Percentiles rank a stretch among this genome's conserved stretches.
Conservation (phyloP, 805 yeast species). For the Yarrowia keelungensis region DNA sequence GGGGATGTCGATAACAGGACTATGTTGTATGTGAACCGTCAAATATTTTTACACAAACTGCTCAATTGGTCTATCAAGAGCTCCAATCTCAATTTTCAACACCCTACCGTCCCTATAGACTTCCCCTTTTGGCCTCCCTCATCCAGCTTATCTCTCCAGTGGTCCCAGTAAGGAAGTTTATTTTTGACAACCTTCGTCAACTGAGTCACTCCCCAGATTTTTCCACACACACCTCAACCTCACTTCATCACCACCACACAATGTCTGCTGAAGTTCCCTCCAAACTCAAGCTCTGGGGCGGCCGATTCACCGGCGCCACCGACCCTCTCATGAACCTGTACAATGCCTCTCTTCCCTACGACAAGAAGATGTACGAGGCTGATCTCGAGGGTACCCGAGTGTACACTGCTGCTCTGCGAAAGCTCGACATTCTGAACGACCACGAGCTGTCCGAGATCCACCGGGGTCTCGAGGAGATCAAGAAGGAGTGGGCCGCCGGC, state of each 20-base stretch:
- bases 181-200: constrained; percentile 13
- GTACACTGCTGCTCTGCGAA: constrained; percentile 84
- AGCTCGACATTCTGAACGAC: constrained; percentile 73
- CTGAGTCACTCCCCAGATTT: constrained; percentile 37
- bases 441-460: constrained; percentile 84
- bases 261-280: constrained; percentile 47
- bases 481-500: constrained; percentile 79
- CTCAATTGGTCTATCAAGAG: too few relatives aligned
- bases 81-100: too few relatives aligned
- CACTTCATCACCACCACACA: constrained; percentile 1
- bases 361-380: constrained; percentile 90
- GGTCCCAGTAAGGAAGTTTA: background rate
- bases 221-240: background rate
- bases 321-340: constrained; percentile 98
- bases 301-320: constrained; percentile 92
- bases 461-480: constrained; percentile 73
- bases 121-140: background rate
- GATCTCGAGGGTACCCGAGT: constrained; percentile 94
- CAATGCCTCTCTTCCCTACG: constrained; percentile 96
- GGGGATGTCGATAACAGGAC: too few relatives aligned
- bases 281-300: constrained; percentile 93
- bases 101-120: too few relatives aligned
- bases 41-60: too few relatives aligned
- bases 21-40: too few relatives aligned
- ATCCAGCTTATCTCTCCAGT: constrained; percentile 6